Conservation (phyloP, 2,329 filamentous ascomycete species). For the Penicillium sp. region DNA sequence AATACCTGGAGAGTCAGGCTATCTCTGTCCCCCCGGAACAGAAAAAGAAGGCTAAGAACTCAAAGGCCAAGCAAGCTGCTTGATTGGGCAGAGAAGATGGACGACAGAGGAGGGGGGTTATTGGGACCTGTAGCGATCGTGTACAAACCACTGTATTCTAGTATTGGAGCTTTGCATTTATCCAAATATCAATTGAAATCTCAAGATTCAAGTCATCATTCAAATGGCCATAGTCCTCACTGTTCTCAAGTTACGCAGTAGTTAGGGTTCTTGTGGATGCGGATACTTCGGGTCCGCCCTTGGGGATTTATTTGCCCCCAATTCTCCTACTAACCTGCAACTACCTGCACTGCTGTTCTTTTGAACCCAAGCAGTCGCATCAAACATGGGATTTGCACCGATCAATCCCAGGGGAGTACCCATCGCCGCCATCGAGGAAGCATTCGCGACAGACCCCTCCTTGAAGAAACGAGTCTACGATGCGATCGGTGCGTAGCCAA, state of each 20-base stretch:
- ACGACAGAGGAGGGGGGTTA: neutral
- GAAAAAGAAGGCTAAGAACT: constrained; percentile 8
- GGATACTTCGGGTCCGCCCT: constrained; percentile 12
- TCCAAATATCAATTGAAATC: constrained; percentile 6
- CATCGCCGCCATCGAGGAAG: constrained; percentile 39
- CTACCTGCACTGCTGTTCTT: constrained; percentile 15
- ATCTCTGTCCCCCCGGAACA: neutral
- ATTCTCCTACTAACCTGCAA: constrained; percentile 12
- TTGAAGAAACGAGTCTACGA: constrained; percentile 43
- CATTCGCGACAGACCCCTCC: constrained; percentile 39
- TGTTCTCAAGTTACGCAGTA: neutral
- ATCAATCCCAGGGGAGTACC: constrained; percentile 28
- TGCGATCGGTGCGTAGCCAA: constrained; percentile 40
- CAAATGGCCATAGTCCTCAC: no score
- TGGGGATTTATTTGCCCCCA: constrained; percentile 15
- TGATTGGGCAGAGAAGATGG: constrained; percentile 3
- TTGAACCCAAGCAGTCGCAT: constrained; percentile 19
- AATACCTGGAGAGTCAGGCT: constrained; percentile 31
- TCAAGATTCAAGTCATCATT: neutral
- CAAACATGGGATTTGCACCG: constrained; percentile 40
- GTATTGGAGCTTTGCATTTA: constrained; percentile 20
- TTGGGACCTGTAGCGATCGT: constrained; percentile 23
- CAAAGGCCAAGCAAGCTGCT: constrained; percentile 13
- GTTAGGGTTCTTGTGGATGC: constrained; percentile 6
- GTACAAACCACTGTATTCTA: constrained; percentile 31